phyloP scores from a whole-genome alignment of 2,329 filamentous ascomycete species.

The Penicillium expansum region DNA sequence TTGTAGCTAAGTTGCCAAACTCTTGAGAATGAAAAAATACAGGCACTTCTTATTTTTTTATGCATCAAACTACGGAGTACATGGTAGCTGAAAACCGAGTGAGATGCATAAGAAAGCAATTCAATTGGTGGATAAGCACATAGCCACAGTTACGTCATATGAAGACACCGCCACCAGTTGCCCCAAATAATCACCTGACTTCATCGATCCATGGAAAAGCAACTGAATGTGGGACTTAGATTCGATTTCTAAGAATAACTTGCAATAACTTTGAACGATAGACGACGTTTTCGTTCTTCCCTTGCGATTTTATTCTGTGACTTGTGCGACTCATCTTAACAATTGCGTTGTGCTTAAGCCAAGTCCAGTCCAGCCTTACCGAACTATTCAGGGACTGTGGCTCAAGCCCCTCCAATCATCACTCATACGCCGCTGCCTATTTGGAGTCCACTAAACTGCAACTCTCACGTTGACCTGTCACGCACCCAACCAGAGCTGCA shows the following conservation, averaged over 20 bases:
- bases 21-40: not conserved
- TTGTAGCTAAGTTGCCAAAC: too few species aligned
- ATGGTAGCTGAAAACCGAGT: not conserved
- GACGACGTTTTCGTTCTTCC: not conserved
- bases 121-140: not conserved
- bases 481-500: conserved; percentile 8
- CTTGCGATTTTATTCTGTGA: not conserved
- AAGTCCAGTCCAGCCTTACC: conserved; percentile 1
- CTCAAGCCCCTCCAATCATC: conserved; percentile 16
- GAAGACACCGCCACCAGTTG: conserved; percentile 15
- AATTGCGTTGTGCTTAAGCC: not conserved
- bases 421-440: conserved; percentile 23
- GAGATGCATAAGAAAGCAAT: not conserved
- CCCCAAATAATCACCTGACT: conserved; percentile 18
- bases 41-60: not conserved
- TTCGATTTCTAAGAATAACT: conserved; percentile 21
- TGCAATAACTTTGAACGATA: not conserved
- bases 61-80: not conserved
- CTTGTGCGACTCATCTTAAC: not conserved
- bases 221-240: conserved; percentile 17
- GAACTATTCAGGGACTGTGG: conserved; percentile 8
- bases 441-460: conserved; percentile 1
- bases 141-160: conserved; percentile 22
- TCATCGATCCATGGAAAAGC: conserved; percentile 16
- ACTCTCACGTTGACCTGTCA: conserved; percentile 11